These are phyloP conservation scores for Avena sativa DNA, from an alignment of 176 grass and related monocot species.

Conservation along the genomic window DNA sequence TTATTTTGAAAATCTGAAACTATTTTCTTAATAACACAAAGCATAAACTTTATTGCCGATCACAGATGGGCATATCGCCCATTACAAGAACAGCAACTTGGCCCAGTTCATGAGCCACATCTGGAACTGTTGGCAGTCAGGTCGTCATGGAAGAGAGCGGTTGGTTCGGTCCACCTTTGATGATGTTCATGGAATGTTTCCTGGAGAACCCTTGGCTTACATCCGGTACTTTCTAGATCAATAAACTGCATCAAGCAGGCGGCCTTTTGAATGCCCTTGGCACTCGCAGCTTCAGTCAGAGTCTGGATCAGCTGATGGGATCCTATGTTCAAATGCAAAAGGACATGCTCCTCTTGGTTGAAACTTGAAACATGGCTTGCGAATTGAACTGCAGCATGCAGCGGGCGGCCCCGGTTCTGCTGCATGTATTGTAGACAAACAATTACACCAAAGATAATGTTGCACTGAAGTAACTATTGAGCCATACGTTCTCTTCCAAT, in stretches of 20 bases:
- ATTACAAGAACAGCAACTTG: too few species aligned
- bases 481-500: background rate
- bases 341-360: background rate
- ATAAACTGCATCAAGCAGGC: too few species aligned
- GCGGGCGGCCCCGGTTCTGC: background rate
- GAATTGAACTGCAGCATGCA: background rate
- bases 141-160: background rate
- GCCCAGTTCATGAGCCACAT: too few species aligned
- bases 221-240: background rate
- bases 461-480: conserved; percentile 2
- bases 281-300: background rate
- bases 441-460: background rate
- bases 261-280: background rate
- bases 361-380: background rate
- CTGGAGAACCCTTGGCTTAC: background rate
- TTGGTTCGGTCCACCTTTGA: conserved; percentile 23
- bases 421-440: conserved; percentile 22
- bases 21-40: too few species aligned
- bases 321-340: background rate
- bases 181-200: background rate
- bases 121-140: background rate
- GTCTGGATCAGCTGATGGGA: background rate
- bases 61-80: too few species aligned
- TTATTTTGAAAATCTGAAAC: background rate
- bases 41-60: too few species aligned